Evolutionary conservation across 768 basidiomycete genomes (phyloP), one percentile per base, ranked within the genome.

Genomic region (Mycena rebaudengoi): DNA sequence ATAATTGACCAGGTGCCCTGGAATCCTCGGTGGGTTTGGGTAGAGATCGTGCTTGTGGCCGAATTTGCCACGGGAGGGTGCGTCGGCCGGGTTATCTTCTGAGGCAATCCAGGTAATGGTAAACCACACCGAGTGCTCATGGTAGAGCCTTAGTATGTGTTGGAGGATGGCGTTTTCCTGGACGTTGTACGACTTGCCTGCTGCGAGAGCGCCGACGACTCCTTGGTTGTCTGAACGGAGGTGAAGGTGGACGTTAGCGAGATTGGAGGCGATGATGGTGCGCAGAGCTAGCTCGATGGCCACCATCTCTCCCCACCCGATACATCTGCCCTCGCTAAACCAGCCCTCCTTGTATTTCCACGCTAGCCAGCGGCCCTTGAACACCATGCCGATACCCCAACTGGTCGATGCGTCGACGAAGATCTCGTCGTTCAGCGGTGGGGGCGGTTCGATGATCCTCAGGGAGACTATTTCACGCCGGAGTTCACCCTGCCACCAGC

Each of bases 281-380:
- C 71, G 73, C 0, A 84, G 29, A 0, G 79, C 82, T 1, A 85
- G 69, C 53, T 84, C 82, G 1, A 83, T 71, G 0, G 80, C 82
- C 0, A 80, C 75, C 71, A 83, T 77, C 67, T 84, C 83, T 0
- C 77, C 79, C 82, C 83, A 85, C 6, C 77, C 76, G 20, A 82
- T 84, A 56, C 77, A 69, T 7, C 77, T 40, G 8, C 73, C 71
- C 0, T 71, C 53, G 4, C 48, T 33, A 16, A 69, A 64, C 76
- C 78, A 79, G 7, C 76, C 76, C 0, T 62, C 41, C 18, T 55
- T 69, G 12, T 83, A 69, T 26, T 71, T 65, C 83, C 81, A 85
- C 0, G 82, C 76, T 0, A 78, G 64, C 82, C 82, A 85, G 2
- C 48, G 40, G 1, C 67, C 69, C 7, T 76, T 62, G 3, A 75